These are phyloP conservation scores for Maudiozyma pseudohumilis DNA, from an alignment of 805 yeast species.

Conservation along the genomic window DNA sequence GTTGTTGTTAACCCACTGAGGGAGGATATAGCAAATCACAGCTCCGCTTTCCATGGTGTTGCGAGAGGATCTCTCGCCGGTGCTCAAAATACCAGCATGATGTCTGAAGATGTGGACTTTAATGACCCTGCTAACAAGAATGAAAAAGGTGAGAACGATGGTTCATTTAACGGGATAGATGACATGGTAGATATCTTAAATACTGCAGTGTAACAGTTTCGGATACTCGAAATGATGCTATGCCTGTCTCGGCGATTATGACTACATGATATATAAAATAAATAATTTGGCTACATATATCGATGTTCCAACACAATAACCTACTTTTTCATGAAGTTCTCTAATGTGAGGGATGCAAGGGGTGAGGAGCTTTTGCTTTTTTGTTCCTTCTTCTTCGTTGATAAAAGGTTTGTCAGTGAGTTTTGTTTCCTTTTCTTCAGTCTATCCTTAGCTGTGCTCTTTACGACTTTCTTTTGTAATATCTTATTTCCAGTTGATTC, in stretches of 20 bases:
- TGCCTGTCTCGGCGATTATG: constrained; percentile 1
- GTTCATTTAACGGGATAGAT: constrained; percentile 2
- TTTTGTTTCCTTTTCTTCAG: constrained; percentile 40
- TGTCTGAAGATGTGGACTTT: not conserved
- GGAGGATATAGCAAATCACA: constrained; percentile 7
- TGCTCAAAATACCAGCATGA: not conserved
- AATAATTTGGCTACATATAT: too few species aligned
- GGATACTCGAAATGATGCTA: not conserved
- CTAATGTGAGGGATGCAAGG: constrained; percentile 35
- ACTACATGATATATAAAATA: too few species aligned
- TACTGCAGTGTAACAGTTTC: not conserved
- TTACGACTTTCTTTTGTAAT: constrained; percentile 3
- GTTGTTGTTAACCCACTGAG: constrained; percentile 16
- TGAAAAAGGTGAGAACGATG: not conserved
- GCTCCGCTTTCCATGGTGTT: constrained; percentile 13
- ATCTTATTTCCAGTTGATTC: not conserved
- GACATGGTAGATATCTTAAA: constrained; percentile 2
- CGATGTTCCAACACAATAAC: too few species aligned
- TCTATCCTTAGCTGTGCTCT: constrained; percentile 29
- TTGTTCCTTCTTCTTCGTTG: constrained; percentile 32
- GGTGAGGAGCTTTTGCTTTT: constrained; percentile 25
- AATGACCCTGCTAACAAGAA: too few species aligned
- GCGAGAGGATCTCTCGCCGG: constrained; percentile 22
- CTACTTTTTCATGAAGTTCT: constrained; percentile 38
- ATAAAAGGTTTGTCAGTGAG: constrained; percentile 34